Conservation (phyloP, 2,329 filamentous ascomycete genomes). For the Phialophora macrospora region DNA sequence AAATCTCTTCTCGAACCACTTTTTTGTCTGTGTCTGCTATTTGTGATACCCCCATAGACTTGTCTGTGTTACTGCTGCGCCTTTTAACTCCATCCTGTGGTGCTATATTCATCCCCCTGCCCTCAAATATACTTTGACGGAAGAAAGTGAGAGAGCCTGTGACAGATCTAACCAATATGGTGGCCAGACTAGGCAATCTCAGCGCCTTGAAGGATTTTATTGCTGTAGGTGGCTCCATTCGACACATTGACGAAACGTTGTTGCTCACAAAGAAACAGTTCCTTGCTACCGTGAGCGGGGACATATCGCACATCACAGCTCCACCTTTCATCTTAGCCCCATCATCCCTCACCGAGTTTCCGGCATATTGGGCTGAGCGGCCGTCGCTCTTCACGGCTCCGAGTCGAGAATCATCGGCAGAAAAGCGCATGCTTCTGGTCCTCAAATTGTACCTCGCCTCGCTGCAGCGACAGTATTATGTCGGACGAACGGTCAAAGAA, state of each 20-base stretch:
- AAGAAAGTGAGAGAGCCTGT: background rate
- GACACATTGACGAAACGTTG: background rate
- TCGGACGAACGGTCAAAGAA: constrained; percentile 41
- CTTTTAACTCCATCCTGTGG: background rate
- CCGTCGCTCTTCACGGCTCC: constrained; percentile 80
- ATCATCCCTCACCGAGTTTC: constrained; percentile 36
- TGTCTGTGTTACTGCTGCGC: background rate
- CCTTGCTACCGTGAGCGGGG: constrained; percentile 80
- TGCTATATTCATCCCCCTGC: background rate
- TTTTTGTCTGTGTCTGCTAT: background rate
- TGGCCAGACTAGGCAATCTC: constrained; percentile 37
- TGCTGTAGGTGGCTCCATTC: constrained; percentile 36
- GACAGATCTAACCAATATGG: constrained; percentile 24
- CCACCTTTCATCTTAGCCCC: constrained; percentile 45
- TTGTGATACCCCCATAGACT: constrained; percentile 21
- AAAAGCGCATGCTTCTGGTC: constrained; percentile 81
- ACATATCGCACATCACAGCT: constrained; percentile 78
- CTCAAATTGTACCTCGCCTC: constrained; percentile 96
- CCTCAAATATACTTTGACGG: background rate
- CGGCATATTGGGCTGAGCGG: constrained; percentile 79
- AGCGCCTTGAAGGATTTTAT: constrained; percentile 40
- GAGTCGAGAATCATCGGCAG: constrained; percentile 75
- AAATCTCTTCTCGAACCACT: background rate
- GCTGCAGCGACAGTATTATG: constrained; percentile 75
- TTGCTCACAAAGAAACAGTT: constrained; percentile 48